Evolutionary conservation across 1,284 basidiomycete genomes (phyloP).

Genomic region (Pseudozyma tsukubaensis): DNA sequence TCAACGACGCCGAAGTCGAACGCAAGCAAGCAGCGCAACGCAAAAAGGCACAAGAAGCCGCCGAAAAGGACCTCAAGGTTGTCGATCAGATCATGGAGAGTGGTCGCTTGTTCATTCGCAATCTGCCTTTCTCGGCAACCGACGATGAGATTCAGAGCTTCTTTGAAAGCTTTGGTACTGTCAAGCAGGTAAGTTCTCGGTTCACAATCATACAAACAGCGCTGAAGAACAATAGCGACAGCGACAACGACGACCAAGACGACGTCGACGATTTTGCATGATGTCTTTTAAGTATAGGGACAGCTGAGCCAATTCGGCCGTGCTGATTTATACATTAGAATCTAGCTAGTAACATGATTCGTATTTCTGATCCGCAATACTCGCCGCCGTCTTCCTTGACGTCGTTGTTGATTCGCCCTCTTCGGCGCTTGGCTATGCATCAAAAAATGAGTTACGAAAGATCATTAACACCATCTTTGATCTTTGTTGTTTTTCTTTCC

Average conservation of each 20-base stretch:
- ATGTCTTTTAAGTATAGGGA: constrained; percentile 68
- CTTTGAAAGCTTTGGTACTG: constrained; percentile 78
- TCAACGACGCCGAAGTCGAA: constrained; percentile 30
- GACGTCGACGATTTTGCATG: constrained; percentile 21
- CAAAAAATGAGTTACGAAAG: neutral
- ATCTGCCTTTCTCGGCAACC: constrained; percentile 85
- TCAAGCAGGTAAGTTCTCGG: constrained; percentile 71
- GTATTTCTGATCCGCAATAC: constrained; percentile 29
- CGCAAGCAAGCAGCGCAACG: constrained; percentile 40
- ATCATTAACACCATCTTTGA: constrained; percentile 13
- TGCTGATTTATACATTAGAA: constrained; percentile 65
- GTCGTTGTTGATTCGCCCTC: neutral
- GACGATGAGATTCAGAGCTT: constrained; percentile 78
- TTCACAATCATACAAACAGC: neutral
- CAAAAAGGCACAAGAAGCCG: constrained; percentile 43
- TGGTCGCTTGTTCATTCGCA: constrained; percentile 87
- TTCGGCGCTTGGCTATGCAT: too few species aligned
- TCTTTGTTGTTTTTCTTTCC: constrained; percentile 8
- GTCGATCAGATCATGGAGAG: constrained; percentile 78
- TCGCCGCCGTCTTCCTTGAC: neutral
- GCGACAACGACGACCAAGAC: neutral
- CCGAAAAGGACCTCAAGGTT: constrained; percentile 66
- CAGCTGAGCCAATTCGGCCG: constrained; percentile 55
- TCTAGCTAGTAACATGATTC: constrained; percentile 65
- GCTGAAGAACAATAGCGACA: neutral